phyloP scores from a whole-genome alignment of 1,284 basidiomycete genomes.

The Ceratobasidium sp. region DNA sequence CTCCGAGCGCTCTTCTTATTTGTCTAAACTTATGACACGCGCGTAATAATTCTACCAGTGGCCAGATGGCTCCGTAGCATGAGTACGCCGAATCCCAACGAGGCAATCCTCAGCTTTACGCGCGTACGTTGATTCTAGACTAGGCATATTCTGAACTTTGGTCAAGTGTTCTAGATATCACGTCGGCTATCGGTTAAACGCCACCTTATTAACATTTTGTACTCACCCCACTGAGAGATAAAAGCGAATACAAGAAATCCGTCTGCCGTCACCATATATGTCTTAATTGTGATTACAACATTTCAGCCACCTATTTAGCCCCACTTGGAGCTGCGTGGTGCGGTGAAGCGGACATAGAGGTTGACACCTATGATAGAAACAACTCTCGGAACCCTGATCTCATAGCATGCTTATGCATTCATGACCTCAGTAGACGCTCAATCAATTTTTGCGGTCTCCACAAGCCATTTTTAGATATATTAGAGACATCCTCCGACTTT shows the following conservation, averaged over 20 bases:
- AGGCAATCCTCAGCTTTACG: neutral
- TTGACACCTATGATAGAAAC: neutral
- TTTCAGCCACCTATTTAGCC: neutral
- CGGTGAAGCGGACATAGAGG: no score
- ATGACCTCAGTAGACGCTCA: neutral
- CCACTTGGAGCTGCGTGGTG: neutral
- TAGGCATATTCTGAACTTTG: neutral
- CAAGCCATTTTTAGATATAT: neutral
- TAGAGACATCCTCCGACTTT: neutral
- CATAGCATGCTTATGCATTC: neutral
- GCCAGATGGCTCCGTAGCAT: neutral
- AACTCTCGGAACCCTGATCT: neutral
- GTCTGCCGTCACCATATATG: no score
- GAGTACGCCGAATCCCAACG: neutral
- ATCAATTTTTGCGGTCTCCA: neutral
- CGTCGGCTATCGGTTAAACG: neutral
- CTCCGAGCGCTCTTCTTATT: slow-evolving; percentile 28
- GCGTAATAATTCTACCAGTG: neutral
- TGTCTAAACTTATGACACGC: slow-evolving; percentile 26
- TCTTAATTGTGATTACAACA: no score
- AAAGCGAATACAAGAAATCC: neutral
- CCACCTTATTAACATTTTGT: neutral
- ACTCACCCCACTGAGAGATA: neutral
- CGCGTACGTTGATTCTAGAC: neutral
- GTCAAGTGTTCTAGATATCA: neutral